phyloP scores from a whole-genome alignment of 495 filamentous ascomycete genomes.

The Penicillium robsamsonii region DNA sequence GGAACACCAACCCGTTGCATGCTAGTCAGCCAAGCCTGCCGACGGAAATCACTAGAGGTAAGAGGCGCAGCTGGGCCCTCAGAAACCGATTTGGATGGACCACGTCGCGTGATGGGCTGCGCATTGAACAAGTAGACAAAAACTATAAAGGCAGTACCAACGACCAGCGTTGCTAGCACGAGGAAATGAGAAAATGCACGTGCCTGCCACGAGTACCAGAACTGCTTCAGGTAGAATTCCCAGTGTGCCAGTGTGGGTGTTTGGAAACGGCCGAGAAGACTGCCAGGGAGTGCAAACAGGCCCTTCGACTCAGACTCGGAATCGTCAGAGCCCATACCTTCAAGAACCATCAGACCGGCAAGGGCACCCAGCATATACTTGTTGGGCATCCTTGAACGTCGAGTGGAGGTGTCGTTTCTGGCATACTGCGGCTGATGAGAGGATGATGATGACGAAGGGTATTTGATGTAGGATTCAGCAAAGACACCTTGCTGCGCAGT shows the following conservation, averaged over 20 bases:
- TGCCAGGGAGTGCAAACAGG: conserved; percentile 64
- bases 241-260: conserved; percentile 26
- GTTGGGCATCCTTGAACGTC: conserved; percentile 49
- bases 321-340: conserved; percentile 63
- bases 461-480: conserved; percentile 44
- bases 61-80: conserved; percentile 56
- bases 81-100: conserved; percentile 22
- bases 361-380: conserved; percentile 91
- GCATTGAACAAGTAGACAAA: conserved; percentile 66
- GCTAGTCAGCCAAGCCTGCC: conserved; percentile 90
- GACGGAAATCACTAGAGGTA: conserved; percentile 80
- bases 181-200: conserved; percentile 45
- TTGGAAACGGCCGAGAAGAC: conserved; percentile 42
- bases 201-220: conserved; percentile 43
- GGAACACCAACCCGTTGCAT: conserved; percentile 95
- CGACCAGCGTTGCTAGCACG: conserved; percentile 59
- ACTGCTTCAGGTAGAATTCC: conserved; percentile 28
- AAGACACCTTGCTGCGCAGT: conserved; percentile 41
- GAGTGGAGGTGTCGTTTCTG: conserved; percentile 23
- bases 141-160: conserved; percentile 66
- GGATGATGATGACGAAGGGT: conserved; percentile 15
- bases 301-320: conserved; percentile 64
- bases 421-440: conserved; percentile 14
- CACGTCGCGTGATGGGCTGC: conserved; percentile 35
- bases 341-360: conserved; percentile 86